Percentiles rank a stretch among this genome's conserved stretches.
These are phyloP conservation scores for Aspergillus luchuensis DNA, from an alignment of 2,329 filamentous ascomycete genomes.

Conservation along the genomic window DNA sequence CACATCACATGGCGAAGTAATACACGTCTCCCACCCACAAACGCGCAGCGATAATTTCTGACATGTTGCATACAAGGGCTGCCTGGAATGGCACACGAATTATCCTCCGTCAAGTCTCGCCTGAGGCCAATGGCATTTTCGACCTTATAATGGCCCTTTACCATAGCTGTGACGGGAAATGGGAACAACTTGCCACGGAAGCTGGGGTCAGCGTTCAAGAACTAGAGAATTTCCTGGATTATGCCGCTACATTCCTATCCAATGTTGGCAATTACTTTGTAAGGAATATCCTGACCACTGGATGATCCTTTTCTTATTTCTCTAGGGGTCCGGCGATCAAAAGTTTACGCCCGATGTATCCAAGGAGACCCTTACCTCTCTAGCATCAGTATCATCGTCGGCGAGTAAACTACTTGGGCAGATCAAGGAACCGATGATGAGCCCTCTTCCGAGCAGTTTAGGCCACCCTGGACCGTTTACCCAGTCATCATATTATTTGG, in stretches of 20 bases:
- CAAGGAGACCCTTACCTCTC: constrained; percentile 10
- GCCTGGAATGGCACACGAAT: constrained; percentile 49
- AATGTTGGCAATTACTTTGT: constrained; percentile 55
- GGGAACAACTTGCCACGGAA: constrained; percentile 40
- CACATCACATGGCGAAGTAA: constrained; percentile 26
- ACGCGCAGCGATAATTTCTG: constrained; percentile 7
- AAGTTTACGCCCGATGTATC: constrained; percentile 29
- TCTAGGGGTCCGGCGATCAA: constrained; percentile 30
- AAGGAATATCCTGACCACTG: constrained; percentile 10
- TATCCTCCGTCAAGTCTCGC: constrained; percentile 55
- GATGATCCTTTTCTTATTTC: constrained; percentile 21
- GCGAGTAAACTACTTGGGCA: background rate
- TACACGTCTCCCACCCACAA: background rate
- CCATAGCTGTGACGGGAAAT: constrained; percentile 51
- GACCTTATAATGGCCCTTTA: constrained; percentile 58
- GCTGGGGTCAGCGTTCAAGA: constrained; percentile 45
- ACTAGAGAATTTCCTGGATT: constrained; percentile 44
- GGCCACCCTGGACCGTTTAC: constrained; percentile 54
- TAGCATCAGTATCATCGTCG: constrained; percentile 7
- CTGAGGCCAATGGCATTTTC: constrained; percentile 55
- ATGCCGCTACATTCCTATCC: constrained; percentile 53
- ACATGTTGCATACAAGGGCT: constrained; percentile 14
- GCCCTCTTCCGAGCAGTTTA: constrained; percentile 27
- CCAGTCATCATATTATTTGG: constrained; percentile 38
- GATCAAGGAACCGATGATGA: constrained; percentile 18